Percentiles rank a stretch among this genome's conserved stretches.
These are phyloP conservation scores for Flaveria brownii DNA, from an alignment of 129 eudicot species.

Conservation along the genomic window DNA sequence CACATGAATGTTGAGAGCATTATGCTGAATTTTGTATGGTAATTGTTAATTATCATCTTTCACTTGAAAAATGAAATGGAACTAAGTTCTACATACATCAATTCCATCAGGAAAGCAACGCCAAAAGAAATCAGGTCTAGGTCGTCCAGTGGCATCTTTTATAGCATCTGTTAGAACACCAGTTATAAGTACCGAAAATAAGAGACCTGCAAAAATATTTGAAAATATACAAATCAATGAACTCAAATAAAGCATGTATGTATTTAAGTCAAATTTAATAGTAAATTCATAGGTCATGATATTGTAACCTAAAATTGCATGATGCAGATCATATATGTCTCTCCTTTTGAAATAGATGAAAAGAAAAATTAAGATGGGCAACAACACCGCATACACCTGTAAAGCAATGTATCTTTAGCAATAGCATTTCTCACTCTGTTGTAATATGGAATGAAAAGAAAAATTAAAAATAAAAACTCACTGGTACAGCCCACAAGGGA, in stretches of 20 bases:
- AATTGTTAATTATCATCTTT: neutral
- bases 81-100: conserved; percentile 43
- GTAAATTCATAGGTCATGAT: neutral
- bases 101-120: conserved; percentile 86
- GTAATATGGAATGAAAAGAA: too few relatives aligned
- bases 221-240: neutral
- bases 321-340: conserved; percentile 80
- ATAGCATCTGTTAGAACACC: conserved; percentile 77
- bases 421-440: neutral
- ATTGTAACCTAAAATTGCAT: conserved; percentile 61
- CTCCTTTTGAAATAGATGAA: conserved; percentile 67
- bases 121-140: conserved; percentile 89
- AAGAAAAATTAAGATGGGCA: conserved; percentile 62
- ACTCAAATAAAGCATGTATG: neutral
- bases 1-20: neutral
- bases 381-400: conserved; percentile 71
- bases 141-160: conserved; percentile 84
- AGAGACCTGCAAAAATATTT: conserved; percentile 56
- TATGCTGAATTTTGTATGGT: conserved; percentile 5
- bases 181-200: conserved; percentile 69
- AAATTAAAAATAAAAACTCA: conserved; percentile 36
- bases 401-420: neutral
- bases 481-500: conserved; percentile 88
- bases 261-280: neutral
- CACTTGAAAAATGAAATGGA: neutral